These are phyloP conservation scores for Corynespora cassiicola DNA, from an alignment of 2,329 filamentous ascomycete genomes.

Conservation along the genomic window DNA sequence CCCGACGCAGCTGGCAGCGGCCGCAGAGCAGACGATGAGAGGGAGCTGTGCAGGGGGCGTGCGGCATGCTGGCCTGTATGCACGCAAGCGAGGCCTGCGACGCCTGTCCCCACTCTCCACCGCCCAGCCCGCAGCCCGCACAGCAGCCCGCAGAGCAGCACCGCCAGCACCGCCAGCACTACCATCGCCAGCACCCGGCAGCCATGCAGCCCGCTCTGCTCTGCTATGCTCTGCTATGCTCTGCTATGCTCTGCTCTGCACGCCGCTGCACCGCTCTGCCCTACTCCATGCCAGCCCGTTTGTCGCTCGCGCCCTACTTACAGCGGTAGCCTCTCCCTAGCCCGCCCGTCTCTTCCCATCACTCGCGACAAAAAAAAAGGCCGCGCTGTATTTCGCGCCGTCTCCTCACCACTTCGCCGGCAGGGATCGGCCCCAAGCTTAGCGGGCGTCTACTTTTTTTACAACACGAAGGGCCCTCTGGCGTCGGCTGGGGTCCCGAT, in stretches of 20 bases:
- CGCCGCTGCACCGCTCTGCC: background rate
- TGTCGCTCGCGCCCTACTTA: background rate
- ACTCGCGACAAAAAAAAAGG: no score
- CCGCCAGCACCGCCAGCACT: conserved; percentile 7
- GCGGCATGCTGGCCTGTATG: no score
- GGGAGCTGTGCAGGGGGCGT: no score
- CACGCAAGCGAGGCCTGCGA: conserved; percentile 41
- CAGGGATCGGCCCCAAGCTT: conserved; percentile 32
- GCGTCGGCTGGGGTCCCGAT: conserved; percentile 43
- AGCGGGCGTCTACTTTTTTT: conserved; percentile 45
- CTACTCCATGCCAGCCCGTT: background rate
- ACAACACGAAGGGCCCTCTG: conserved; percentile 26
- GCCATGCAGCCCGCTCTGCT: no score
- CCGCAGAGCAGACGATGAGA: no score
- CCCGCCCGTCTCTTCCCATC: no score
- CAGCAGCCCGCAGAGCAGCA: conserved; percentile 35
- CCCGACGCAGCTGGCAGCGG: conserved; percentile 11
- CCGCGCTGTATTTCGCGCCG: no score
- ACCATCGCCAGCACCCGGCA: no score
- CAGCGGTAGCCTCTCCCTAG: no score
- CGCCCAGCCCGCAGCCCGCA: conserved; percentile 8
- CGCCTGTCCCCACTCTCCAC: conserved; percentile 11
- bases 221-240: no score
- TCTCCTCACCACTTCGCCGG: background rate
- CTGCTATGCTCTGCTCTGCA: no score